Base-by-base conservation (phyloP, 805 yeast genomes). In the Wickerhamiella alocasiicola region DNA sequence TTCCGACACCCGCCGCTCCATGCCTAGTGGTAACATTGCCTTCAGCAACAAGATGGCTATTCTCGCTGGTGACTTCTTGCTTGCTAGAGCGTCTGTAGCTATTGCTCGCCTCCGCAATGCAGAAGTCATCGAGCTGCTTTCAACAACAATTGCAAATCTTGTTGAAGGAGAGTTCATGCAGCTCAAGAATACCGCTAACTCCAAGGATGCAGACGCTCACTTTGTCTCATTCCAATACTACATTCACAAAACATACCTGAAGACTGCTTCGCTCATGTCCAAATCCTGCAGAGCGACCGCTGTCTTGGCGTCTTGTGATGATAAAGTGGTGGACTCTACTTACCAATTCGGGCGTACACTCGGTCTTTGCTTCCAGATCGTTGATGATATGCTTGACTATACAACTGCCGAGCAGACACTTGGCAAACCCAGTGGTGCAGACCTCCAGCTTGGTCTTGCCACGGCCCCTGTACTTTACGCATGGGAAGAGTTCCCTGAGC, bases 81-180 rank as follows among this genome's bases (percentile, higher is more conserved):
- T 91, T 35, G 98, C 95, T 13, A 71, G 98, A 52, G 97, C 98
- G 0, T 87, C 97, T 0, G 96, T 91, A 7, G 87, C 95, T 2
- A 78, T 91, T 49, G 93, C 96, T 9, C 67, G 98, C 46, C 64
- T 91, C 38, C 70, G 96, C 55, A 88, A 91, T 59, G 88, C 95
- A n/a, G 97, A 91, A 64, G 98, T 91, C 34, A 87, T 85, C 44
- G 98, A 91, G 64, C 68, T 91, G 46, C 74, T 91, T 65, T 85
- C 96, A 3, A 88, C 95, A 11, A 81, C 95, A 24, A 91, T 91
- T 56, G 98, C 97, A 9, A 91, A 91, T 57, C 68, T 91, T 45
- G 97, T 91, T 1, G 98, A 91, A 63, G 98, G 98, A 38, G 98
- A 91, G 63, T 88, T 91, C 59, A 91, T 91, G 97, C 98, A 91